These are phyloP conservation scores for Chytridiales sp. DNA, from an alignment of 371 early-diverging fungal species.

Conservation along the genomic window DNA sequence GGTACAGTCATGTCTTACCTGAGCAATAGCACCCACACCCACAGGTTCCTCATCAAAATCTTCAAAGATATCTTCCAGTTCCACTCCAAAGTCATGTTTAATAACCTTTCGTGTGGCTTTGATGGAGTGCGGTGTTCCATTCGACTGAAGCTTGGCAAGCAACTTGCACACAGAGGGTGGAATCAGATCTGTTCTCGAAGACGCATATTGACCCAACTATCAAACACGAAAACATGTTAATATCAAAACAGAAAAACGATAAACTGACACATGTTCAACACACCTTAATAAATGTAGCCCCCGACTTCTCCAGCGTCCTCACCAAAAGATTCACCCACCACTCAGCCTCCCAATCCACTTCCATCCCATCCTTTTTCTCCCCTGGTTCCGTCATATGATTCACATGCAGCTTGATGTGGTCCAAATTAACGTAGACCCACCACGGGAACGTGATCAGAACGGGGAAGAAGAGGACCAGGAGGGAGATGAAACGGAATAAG, in stretches of 20 bases:
- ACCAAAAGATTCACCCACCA: slow-evolving; percentile 85
- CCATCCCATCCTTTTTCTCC: slow-evolving; percentile 13
- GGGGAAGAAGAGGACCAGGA: slow-evolving; percentile 65
- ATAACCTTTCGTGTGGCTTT: slow-evolving; percentile 63
- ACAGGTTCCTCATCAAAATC: slow-evolving; percentile 72
- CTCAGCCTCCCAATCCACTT: slow-evolving; percentile 38
- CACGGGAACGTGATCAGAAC: slow-evolving; percentile 57
- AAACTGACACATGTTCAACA: background rate
- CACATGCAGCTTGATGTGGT: no score
- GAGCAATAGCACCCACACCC: slow-evolving; percentile 95
- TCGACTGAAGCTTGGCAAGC: slow-evolving; percentile 79
- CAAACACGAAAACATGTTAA: no score
- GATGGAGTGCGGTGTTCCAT: slow-evolving; percentile 77
- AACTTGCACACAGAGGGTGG: slow-evolving; percentile 71
- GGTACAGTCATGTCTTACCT: no score
- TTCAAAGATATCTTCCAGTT: slow-evolving; percentile 73
- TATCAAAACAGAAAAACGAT: slow-evolving; percentile 8
- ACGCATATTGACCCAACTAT: slow-evolving; percentile 95
- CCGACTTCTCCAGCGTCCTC: slow-evolving; percentile 77
- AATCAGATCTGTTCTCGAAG: slow-evolving; percentile 89
- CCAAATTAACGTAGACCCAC: slow-evolving; percentile 45
- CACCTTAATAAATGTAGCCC: slow-evolving; percentile 90
- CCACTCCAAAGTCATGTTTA: slow-evolving; percentile 61
- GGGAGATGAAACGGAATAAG: slow-evolving; percentile 54
- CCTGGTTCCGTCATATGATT: slow-evolving; percentile 46